Evolutionary conservation across 208 protist genomes (phyloP).

Genomic region (Crithidia brevicula): DNA sequence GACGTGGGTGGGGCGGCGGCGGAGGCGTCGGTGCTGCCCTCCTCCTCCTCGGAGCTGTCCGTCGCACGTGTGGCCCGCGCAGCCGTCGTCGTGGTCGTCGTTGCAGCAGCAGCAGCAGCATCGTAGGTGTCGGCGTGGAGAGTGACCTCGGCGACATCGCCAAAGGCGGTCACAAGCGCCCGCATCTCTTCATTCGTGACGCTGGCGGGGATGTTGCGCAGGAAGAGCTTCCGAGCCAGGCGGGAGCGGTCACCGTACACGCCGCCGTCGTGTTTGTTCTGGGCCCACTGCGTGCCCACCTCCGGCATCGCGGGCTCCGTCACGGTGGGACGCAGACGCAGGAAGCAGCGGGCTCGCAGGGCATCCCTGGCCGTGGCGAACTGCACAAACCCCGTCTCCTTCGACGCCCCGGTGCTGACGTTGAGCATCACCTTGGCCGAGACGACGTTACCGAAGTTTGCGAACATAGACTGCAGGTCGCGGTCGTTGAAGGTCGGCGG

Average conservation of each 20-base stretch:
- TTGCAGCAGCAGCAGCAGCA: not conserved
- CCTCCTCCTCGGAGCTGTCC: not conserved
- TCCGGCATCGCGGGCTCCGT: constrained; percentile 29
- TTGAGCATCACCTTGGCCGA: constrained; percentile 57
- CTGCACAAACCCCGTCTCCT: constrained; percentile 57
- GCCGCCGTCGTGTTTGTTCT: constrained; percentile 67
- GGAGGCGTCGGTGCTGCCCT: not conserved
- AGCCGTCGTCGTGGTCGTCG: no score
- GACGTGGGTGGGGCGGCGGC: not conserved
- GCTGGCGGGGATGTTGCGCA: constrained; percentile 74
- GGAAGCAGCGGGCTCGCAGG: constrained; percentile 14
- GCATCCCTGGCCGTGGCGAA: constrained; percentile 23
- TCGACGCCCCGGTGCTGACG: constrained; percentile 49
- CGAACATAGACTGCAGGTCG: constrained; percentile 39
- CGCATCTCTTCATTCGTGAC: constrained; percentile 42
- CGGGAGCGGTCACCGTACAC: constrained; percentile 59
- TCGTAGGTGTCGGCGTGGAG: constrained; percentile 70
- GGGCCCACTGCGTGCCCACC: constrained; percentile 69
- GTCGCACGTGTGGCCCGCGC: not conserved
- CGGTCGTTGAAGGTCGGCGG: constrained; percentile 37
- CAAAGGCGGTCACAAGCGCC: constrained; percentile 41
- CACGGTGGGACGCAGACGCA: constrained; percentile 13
- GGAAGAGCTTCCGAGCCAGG: constrained; percentile 73
- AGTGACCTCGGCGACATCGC: constrained; percentile 48
- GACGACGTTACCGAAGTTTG: constrained; percentile 35